Evolutionary conservation across 345 rosid species (phyloP).

Genomic region (Lepidium aucheri): DNA sequence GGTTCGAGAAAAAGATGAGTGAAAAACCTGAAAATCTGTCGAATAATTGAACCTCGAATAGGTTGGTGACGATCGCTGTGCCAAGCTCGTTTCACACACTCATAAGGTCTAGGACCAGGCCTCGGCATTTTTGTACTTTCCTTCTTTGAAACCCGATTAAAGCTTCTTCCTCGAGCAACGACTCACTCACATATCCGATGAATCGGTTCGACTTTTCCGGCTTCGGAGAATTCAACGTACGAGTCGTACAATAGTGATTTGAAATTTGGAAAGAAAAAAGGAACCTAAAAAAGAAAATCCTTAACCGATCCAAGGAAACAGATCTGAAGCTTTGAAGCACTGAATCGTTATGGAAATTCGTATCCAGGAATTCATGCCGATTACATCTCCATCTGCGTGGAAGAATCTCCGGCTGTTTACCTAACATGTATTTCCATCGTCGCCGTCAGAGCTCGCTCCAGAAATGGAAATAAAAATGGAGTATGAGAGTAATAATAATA

Average conservation of each 20-base stretch:
- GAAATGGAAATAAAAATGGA: background rate
- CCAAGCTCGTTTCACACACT: conserved; percentile 95
- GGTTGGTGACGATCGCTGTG: conserved; percentile 95
- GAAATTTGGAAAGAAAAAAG: background rate
- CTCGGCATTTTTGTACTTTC: conserved; percentile 53
- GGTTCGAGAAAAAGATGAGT: background rate
- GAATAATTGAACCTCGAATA: conserved; percentile 76
- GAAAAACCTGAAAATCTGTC: conserved; percentile 86
- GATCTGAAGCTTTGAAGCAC: conserved; percentile 9
- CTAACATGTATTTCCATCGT: conserved; percentile 6
- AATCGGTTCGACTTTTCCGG: background rate
- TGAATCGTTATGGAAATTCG: background rate
- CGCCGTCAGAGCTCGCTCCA: conserved; percentile 5
- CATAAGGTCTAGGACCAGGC: conserved; percentile 93
- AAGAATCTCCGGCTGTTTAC: background rate
- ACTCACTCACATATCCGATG: background rate
- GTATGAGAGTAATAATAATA: background rate
- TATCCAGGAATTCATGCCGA: background rate
- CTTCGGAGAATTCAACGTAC: background rate
- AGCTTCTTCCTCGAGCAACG: background rate
- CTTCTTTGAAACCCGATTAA: no score
- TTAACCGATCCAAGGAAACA: background rate
- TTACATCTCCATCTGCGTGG: background rate
- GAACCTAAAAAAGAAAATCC: background rate
- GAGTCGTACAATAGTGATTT: background rate